Evolutionary conservation across 1,284 basidiomycete genomes (phyloP).

Genomic region (Anthracocystis panici-leucophaei): DNA sequence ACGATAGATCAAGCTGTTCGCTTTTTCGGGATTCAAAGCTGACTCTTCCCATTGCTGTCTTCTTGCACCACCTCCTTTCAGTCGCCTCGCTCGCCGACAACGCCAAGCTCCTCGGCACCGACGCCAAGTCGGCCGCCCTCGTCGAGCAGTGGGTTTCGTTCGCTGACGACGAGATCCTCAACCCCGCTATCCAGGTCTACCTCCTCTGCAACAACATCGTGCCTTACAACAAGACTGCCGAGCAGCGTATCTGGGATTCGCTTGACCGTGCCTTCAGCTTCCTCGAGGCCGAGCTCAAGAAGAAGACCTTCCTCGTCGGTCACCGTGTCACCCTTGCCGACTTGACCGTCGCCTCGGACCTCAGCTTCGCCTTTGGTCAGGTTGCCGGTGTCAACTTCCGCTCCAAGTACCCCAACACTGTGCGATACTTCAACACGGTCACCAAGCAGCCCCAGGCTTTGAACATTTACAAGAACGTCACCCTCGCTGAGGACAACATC

Average conservation of each 20-base stretch:
- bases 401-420: constrained; percentile 75
- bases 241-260: constrained; percentile 74
- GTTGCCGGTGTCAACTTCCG: constrained; percentile 62
- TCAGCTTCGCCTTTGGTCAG: constrained; percentile 42
- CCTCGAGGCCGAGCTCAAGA: constrained; percentile 81
- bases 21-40: background rate
- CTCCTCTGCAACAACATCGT: constrained; percentile 41
- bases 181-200: constrained; percentile 62
- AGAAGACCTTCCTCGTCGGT: constrained; percentile 89
- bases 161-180: constrained; percentile 74
- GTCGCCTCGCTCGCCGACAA: constrained; percentile 81
- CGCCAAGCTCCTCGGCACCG: constrained; percentile 77
- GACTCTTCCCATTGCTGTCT: constrained; percentile 12
- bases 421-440: constrained; percentile 80
- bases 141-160: constrained; percentile 80
- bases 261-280: constrained; percentile 74
- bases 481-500: constrained; percentile 79
- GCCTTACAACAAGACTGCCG: constrained; percentile 70
- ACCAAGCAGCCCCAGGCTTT: constrained; percentile 75
- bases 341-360: constrained; percentile 76
- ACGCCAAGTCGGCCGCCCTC: constrained; percentile 72
- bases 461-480: constrained; percentile 70
- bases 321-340: constrained; percentile 96
- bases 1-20: background rate
- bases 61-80: constrained; percentile 65